Conservation (phyloP, 2,329 filamentous ascomycete species). For the Trichoderma atrobrunneum region DNA sequence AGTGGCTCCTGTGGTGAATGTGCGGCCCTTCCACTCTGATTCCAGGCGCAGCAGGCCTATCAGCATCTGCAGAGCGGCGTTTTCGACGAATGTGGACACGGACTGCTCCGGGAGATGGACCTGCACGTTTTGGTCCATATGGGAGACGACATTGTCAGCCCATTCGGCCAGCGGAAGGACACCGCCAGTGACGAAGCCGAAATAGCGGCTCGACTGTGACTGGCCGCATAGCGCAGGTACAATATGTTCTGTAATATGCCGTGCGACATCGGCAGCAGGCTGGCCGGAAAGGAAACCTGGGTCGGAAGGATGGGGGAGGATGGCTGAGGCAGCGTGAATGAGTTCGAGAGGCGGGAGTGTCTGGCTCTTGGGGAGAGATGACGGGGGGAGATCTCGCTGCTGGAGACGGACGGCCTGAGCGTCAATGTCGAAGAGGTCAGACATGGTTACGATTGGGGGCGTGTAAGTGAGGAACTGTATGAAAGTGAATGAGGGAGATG, state of each 20-base stretch:
- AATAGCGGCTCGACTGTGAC: constrained; percentile 68
- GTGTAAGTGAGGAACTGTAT: neutral
- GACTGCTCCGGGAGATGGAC: constrained; percentile 78
- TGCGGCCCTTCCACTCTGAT: constrained; percentile 52
- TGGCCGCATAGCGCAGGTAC: constrained; percentile 64
- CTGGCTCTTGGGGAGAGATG: constrained; percentile 15
- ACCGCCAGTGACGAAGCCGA: constrained; percentile 86
- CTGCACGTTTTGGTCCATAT: constrained; percentile 78
- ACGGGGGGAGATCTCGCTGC: constrained; percentile 23
- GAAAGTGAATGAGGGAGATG: neutral
- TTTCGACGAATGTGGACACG: constrained; percentile 73
- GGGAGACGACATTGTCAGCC: constrained; percentile 80
- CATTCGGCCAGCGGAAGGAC: constrained; percentile 73
- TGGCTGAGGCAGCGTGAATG: constrained; percentile 38
- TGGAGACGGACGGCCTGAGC: constrained; percentile 27
- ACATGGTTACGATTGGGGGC: constrained; percentile 22
- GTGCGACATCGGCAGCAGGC: constrained; percentile 29
- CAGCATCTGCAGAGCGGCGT: constrained; percentile 67
- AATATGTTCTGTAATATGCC: constrained; percentile 46
- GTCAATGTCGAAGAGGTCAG: constrained; percentile 27
- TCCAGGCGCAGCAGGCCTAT: constrained; percentile 61
- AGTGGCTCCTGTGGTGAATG: constrained; percentile 63
- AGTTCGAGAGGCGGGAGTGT: constrained; percentile 37
- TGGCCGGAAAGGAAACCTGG: constrained; percentile 33
- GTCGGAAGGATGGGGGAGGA: constrained; percentile 37